Evolutionary conservation across 2,329 filamentous ascomycete species (phyloP).

Genomic region (Septoria petroselini): DNA sequence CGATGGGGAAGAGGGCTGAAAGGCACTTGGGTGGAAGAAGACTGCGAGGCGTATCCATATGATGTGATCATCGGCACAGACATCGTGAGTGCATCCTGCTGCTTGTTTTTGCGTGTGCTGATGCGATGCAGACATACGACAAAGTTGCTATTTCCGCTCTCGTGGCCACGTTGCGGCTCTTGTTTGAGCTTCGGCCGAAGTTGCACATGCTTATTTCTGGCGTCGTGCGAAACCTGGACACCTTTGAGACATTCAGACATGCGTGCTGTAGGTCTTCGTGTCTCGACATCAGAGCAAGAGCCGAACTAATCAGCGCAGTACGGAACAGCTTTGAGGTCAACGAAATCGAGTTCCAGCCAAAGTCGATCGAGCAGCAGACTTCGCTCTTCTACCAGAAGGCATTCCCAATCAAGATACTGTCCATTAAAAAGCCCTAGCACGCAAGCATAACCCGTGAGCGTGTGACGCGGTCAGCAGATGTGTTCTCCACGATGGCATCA

Average conservation of each 20-base stretch:
- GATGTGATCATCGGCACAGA: conserved; percentile 73
- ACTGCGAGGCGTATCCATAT: conserved; percentile 43
- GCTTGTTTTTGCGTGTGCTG: conserved; percentile 11
- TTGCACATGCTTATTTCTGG: conserved; percentile 65
- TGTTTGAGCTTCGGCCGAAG: conserved; percentile 57
- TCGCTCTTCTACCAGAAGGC: conserved; percentile 39
- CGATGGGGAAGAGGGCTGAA: conserved; percentile 63
- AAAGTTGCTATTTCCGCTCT: conserved; percentile 60
- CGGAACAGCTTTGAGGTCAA: conserved; percentile 34
- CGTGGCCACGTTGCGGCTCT: conserved; percentile 60
- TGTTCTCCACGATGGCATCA: too few species aligned
- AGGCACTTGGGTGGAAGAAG: conserved; percentile 57
- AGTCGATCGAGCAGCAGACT: conserved; percentile 35
- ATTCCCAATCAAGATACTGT: conserved; percentile 37
- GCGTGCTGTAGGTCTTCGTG: conserved; percentile 51
- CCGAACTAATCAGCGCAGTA: conserved; percentile 21
- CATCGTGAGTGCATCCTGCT: conserved; percentile 49
- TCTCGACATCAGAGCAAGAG: neutral
- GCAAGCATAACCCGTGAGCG: too few species aligned
- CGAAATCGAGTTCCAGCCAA: conserved; percentile 35
- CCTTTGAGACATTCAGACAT: conserved; percentile 62
- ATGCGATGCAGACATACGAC: conserved; percentile 64
- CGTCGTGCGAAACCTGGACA: conserved; percentile 67
- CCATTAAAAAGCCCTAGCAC: conserved; percentile 17
- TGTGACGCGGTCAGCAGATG: too few species aligned